Base-by-base conservation (phyloP, 768 basidiomycete genomes). In the Amyloporia xantha region DNA sequence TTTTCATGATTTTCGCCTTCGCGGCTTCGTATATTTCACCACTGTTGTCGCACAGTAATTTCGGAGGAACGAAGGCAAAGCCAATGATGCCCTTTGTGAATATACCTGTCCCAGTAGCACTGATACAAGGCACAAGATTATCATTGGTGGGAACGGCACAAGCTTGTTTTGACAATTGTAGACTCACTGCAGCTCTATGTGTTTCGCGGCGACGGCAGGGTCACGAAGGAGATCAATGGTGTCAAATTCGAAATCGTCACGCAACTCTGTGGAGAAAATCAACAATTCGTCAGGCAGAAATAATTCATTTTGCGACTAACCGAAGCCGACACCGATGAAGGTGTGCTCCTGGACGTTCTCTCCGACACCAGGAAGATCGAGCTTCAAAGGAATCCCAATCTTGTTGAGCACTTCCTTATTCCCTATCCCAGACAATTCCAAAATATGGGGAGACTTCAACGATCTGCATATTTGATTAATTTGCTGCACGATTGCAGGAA, bases 361-460 rank as follows among this genome's bases (percentile, higher is more conserved):
- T 1, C 79, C 79, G 11, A 81, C 78, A 9, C 69, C 71, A 5
- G 65, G 63, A 5, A 79, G 62, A 39, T 76, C 71, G 21, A 76
- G 43, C 47, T 65, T 60, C 20, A 64, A 48, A 0, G 61, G 50
- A 35, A 83, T 66, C 2, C 69, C 71, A 15, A 74, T 55, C 4
- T 52, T 62, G 21, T 64, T 54, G 26, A 82, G 63, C 19, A 76
- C 52, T 2, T 63, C 64, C 12, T 58, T 56, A 26, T 70, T 64
- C 15, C 81, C 81, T 47, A 82, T 74, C 20, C 81, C 82, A 4
- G 78, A 79, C 2, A 82, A 63, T 55, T 82, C 76, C 1, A 82
- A 71, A 7, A 84, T 64, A 55, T 79, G 74, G 4, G 76, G 59
- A 1, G 47, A 48, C 47, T 56, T 56, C 26, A 60, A 23, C 2